Conservation (phyloP, 768 basidiomycete genomes). For the Phanerodontia chrysosporium region DNA sequence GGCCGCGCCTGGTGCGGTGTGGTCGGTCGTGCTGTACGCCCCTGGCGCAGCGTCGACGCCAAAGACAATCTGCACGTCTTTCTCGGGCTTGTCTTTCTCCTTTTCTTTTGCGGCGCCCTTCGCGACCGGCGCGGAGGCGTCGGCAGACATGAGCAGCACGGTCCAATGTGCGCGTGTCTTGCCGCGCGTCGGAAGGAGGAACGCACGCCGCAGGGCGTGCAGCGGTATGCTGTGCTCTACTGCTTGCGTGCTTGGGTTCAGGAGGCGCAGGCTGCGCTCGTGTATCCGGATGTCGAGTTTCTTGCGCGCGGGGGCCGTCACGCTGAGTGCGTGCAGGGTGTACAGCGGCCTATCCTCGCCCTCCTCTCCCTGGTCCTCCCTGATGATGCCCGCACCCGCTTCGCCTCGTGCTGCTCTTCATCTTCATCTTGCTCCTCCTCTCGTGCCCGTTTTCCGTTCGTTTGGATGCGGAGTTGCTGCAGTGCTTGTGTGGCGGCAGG, state of each 20-base stretch:
- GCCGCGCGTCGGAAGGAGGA: constrained; percentile 71
- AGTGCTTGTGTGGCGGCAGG: background rate
- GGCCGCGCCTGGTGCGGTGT: constrained; percentile 25
- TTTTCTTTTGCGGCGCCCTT: background rate
- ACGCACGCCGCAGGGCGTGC: constrained; percentile 50
- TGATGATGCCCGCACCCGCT: background rate
- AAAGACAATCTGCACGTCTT: constrained; percentile 53
- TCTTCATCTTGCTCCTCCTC: constrained; percentile 1
- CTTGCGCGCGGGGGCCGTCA: constrained; percentile 72
- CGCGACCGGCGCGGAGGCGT: constrained; percentile 32
- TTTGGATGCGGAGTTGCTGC: background rate
- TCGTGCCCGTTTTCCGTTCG: constrained; percentile 1
- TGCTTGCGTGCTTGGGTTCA: constrained; percentile 43
- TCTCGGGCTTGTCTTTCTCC: background rate
- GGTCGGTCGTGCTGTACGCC: constrained; percentile 40
- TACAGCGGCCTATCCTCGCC: constrained; percentile 34
- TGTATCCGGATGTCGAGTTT: constrained; percentile 66
- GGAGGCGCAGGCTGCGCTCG: constrained; percentile 45
- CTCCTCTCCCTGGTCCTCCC: constrained; percentile 2
- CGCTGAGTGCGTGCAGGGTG: constrained; percentile 61
- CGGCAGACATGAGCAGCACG: constrained; percentile 55
- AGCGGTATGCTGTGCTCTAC: constrained; percentile 50
- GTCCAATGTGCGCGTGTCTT: constrained; percentile 74
- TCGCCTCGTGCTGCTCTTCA: background rate
- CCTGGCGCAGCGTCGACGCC: constrained; percentile 56